phyloP scores from a whole-genome alignment of 805 yeast species.

The Saccharomycopsis sp. region DNA sequence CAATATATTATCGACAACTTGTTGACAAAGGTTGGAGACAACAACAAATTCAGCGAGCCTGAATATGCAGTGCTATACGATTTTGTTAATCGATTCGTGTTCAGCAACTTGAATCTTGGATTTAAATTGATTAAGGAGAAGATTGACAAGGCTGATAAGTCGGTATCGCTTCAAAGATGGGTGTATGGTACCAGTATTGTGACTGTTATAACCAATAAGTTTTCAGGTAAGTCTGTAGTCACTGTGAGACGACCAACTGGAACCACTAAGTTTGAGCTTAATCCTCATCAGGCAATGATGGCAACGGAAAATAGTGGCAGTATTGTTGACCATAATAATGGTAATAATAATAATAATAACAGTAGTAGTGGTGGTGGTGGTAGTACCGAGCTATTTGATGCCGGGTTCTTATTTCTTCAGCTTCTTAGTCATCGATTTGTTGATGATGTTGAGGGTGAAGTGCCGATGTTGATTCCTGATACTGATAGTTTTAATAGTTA shows the following conservation, averaged over 20 bases:
- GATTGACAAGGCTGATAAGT: slow-evolving; percentile 21
- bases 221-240: slow-evolving; percentile 46
- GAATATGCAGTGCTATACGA: slow-evolving; percentile 61
- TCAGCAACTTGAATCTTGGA: slow-evolving; percentile 52
- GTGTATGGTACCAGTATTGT: slow-evolving; percentile 51
- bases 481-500: slow-evolving; percentile 41
- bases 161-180: slow-evolving; percentile 43
- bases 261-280: slow-evolving; percentile 39
- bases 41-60: slow-evolving; percentile 31
- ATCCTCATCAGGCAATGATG: slow-evolving; percentile 34
- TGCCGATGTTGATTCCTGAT: slow-evolving; percentile 25
- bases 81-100: slow-evolving; percentile 59
- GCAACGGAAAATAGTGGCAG: slow-evolving; percentile 24
- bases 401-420: slow-evolving; percentile 48
- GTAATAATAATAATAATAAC: slow-evolving; percentile 23
- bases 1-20: slow-evolving; percentile 53
- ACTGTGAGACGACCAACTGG: slow-evolving; percentile 66
- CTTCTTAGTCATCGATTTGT: slow-evolving; percentile 35
- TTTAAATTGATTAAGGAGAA: slow-evolving; percentile 23
- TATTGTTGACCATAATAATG: slow-evolving; percentile 22
- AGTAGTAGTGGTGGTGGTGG: slow-evolving; percentile 21
- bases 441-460: slow-evolving; percentile 22
- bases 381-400: slow-evolving; percentile 29
- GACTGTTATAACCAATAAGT: slow-evolving; percentile 46
- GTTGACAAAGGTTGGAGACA: slow-evolving; percentile 38